phyloP scores from a whole-genome alignment of 1,284 basidiomycete genomes.

The Cryptococcus sp. region DNA sequence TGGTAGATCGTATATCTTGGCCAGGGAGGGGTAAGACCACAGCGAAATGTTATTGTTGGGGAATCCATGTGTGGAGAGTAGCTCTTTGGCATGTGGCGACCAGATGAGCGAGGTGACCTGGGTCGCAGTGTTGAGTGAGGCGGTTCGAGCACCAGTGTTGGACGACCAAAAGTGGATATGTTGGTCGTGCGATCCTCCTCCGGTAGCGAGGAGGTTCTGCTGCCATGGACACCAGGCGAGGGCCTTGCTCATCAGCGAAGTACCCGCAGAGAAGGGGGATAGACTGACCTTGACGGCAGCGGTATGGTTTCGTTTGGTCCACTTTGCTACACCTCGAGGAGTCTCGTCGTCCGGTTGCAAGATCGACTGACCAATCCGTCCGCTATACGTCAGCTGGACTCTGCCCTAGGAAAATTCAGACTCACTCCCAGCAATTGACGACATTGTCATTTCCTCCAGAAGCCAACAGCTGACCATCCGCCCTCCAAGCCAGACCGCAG shows the following conservation, averaged over 20 bases:
- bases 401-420: constrained; percentile 1
- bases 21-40: constrained; percentile 55
- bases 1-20: constrained; percentile 80
- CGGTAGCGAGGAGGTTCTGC: constrained; percentile 80
- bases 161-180: constrained; percentile 91
- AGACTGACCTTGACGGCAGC: constrained; percentile 86
- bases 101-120: constrained; percentile 92
- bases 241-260: constrained; percentile 52
- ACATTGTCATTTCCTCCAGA: constrained; percentile 95
- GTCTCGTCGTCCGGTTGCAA: constrained; percentile 46
- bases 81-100: constrained; percentile 82
- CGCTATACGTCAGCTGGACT: constrained; percentile 33
- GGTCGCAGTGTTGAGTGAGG: constrained; percentile 73
- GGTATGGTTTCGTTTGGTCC: constrained; percentile 90
- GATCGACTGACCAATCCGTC: constrained; percentile 52
- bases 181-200: constrained; percentile 91
- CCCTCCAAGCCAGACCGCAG: constrained; percentile 58
- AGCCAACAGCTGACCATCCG: constrained; percentile 80
- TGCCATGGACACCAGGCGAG: constrained; percentile 98
- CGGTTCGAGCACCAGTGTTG: constrained; percentile 79
- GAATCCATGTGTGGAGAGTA: constrained; percentile 89
- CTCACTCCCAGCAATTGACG: constrained; percentile 87
- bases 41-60: constrained; percentile 58
- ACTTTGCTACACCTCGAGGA: constrained; percentile 64
- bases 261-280: background rate